phyloP scores from a whole-genome alignment of 495 filamentous ascomycete genomes.

The Talaromyces wortmannii region DNA sequence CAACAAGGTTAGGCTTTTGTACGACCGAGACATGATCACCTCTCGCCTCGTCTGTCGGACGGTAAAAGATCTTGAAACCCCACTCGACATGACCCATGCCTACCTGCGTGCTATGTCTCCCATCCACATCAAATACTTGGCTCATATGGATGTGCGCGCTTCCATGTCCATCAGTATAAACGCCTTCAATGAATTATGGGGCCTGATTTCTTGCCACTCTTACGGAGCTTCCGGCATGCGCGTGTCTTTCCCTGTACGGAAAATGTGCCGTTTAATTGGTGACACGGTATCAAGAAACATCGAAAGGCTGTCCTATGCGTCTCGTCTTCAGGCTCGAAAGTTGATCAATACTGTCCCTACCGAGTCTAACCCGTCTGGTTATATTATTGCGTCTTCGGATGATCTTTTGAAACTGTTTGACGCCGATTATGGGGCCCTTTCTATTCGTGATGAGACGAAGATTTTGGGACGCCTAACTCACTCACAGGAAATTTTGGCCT shows the following conservation, averaged over 20 bases:
- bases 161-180: slow-evolving; percentile 96
- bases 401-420: slow-evolving; percentile 82
- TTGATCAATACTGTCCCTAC: slow-evolving; percentile 75
- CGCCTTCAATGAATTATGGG: slow-evolving; percentile 61
- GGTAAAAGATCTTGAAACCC: slow-evolving; percentile 65
- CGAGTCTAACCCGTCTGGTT: slow-evolving; percentile 78
- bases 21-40: slow-evolving; percentile 36
- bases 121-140: slow-evolving; percentile 81
- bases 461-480: slow-evolving; percentile 69
- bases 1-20: slow-evolving; percentile 35
- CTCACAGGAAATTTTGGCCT: slow-evolving; percentile 75
- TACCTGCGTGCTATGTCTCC: slow-evolving; percentile 90
- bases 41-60: slow-evolving; percentile 79
- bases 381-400: slow-evolving; percentile 87
- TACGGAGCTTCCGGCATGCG: slow-evolving; percentile 77
- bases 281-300: slow-evolving; percentile 86
- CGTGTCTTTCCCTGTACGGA: slow-evolving; percentile 84
- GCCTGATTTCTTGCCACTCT: slow-evolving; percentile 80
- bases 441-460: slow-evolving; percentile 82
- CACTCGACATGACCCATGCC: slow-evolving; percentile 77
- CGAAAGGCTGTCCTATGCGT: slow-evolving; percentile 81
- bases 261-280: slow-evolving; percentile 89
- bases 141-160: slow-evolving; percentile 83
- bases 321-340: slow-evolving; percentile 73
- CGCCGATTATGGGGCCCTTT: slow-evolving; percentile 82